These are phyloP conservation scores for Coleophoma crateriformis DNA, from an alignment of 2,329 filamentous ascomycete genomes.

Conservation along the genomic window DNA sequence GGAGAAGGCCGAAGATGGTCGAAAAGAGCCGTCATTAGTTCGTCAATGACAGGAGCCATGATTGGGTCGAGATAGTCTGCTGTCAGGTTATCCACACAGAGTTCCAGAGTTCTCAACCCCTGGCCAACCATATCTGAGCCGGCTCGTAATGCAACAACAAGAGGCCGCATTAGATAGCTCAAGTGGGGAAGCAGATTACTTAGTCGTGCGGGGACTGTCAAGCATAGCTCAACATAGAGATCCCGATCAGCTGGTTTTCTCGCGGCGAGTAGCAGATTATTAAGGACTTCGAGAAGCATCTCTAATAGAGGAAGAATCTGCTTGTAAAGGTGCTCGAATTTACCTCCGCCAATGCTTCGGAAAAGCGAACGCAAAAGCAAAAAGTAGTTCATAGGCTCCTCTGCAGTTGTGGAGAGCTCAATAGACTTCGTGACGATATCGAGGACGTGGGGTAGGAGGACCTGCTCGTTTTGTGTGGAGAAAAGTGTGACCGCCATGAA, in stretches of 20 bases:
- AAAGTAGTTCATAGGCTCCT: conserved; percentile 99
- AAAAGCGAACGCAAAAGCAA: conserved; percentile 88
- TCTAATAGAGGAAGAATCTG: conserved; percentile 93
- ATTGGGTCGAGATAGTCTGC: conserved; percentile 98
- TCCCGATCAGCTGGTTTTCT: conserved; percentile 88
- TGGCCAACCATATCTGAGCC: conserved; percentile 93
- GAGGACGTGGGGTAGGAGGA: conserved; percentile 90
- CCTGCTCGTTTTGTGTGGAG: conserved; percentile 88
- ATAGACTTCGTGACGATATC: conserved; percentile 98
- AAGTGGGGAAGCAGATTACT: conserved; percentile 94
- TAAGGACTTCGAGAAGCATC: conserved; percentile 95
- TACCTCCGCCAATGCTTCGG: conserved; percentile 90
- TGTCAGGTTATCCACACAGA: conserved; percentile 97
- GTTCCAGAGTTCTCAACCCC: conserved; percentile 84
- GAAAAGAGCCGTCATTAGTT: conserved; percentile 96
- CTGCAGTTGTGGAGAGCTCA: conserved; percentile 87
- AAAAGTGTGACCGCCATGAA: conserved; percentile 99
- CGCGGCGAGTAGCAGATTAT: conserved; percentile 86
- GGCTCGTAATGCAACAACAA: conserved; percentile 90
- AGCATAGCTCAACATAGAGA: conserved; percentile 91
- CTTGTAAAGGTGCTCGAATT: conserved; percentile 97
- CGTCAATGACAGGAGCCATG: conserved; percentile 98
- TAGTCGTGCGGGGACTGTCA: conserved; percentile 89
- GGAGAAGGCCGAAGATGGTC: conserved; percentile 91
- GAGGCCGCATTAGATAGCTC: conserved; percentile 91